Evolutionary conservation across 352 stramenopile genomes (phyloP).

Genomic region (Thraustochytrium striatum): DNA sequence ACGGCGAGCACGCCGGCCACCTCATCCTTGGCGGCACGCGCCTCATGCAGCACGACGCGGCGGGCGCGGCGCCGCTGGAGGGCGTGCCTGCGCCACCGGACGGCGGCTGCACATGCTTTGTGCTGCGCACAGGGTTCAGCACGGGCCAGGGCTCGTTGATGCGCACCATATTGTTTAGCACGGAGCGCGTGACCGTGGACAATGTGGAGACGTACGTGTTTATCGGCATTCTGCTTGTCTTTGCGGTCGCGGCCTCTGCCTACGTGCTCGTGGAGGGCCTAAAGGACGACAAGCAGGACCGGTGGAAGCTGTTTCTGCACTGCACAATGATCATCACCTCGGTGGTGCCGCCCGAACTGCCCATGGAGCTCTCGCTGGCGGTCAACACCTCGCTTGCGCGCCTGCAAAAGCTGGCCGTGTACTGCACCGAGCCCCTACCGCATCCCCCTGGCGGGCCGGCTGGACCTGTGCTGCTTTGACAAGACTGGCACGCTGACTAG

Average conservation of each 20-base stretch:
- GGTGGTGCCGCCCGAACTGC: constrained; percentile 95
- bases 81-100: constrained; percentile 68
- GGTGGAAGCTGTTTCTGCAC: constrained; percentile 91
- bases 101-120: constrained; percentile 82
- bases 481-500: constrained; percentile 97
- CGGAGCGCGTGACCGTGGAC: constrained; percentile 89
- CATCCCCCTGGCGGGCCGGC: constrained; percentile 91
- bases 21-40: constrained; percentile 84
- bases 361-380: constrained; percentile 94
- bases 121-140: constrained; percentile 93
- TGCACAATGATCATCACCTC: constrained; percentile 98
- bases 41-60: constrained; percentile 52
- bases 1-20: constrained; percentile 61
- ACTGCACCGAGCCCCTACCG: constrained; percentile 97
- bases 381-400: constrained; percentile 91
- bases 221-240: constrained; percentile 90
- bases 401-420: constrained; percentile 88
- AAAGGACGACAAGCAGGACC: constrained; percentile 77
- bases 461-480: constrained; percentile 95
- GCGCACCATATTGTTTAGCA: constrained; percentile 95
- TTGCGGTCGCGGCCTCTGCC: constrained; percentile 86
- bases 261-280: constrained; percentile 84
- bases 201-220: constrained; percentile 91
- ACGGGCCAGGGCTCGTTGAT: constrained; percentile 96
- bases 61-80: neutral